Conservation (phyloP, 2,329 filamentous ascomycete genomes). For the Cordyceps militaris region DNA sequence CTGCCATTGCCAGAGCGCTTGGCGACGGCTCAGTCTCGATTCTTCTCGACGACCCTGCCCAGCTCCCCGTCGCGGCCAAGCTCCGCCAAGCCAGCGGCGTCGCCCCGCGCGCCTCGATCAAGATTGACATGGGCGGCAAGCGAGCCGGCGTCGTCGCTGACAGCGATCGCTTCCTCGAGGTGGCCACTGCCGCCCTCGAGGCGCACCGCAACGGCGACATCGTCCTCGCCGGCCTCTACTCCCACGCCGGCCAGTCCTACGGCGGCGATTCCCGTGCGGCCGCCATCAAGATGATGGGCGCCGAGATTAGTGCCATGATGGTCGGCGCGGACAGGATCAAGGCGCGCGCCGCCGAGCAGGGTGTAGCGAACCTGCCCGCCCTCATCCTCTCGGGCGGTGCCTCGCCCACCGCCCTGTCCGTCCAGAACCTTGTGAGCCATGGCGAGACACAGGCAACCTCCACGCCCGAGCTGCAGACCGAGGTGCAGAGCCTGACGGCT, state of each 20-base stretch:
- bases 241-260: conserved; percentile 69
- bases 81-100: conserved; percentile 36
- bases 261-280: conserved; percentile 26
- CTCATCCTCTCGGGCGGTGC: conserved; percentile 61
- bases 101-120: conserved; percentile 56
- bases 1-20: conserved; percentile 46
- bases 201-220: conserved; percentile 24
- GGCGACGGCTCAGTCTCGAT: conserved; percentile 52
- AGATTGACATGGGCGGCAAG: conserved; percentile 66
- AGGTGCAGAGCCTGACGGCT: conserved; percentile 16
- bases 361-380: conserved; percentile 15
- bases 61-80: conserved; percentile 44
- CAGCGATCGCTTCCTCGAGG: conserved; percentile 40
- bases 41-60: conserved; percentile 62
- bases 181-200: conserved; percentile 29
- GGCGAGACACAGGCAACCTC: conserved; percentile 8
- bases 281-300: conserved; percentile 25
- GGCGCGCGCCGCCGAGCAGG: conserved; percentile 15
- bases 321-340: conserved; percentile 19
- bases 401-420: conserved; percentile 56
- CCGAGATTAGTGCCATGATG: conserved; percentile 25
- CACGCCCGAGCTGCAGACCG: conserved; percentile 16
- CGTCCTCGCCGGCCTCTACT: conserved; percentile 59
- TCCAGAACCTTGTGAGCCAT: conserved; percentile 20
- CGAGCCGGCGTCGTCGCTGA: conserved; percentile 59